Percentiles rank a stretch among this genome's conserved stretches.
Conservation (phyloP, 202 grass and related monocot species). For the Panicum hallii region DNA sequence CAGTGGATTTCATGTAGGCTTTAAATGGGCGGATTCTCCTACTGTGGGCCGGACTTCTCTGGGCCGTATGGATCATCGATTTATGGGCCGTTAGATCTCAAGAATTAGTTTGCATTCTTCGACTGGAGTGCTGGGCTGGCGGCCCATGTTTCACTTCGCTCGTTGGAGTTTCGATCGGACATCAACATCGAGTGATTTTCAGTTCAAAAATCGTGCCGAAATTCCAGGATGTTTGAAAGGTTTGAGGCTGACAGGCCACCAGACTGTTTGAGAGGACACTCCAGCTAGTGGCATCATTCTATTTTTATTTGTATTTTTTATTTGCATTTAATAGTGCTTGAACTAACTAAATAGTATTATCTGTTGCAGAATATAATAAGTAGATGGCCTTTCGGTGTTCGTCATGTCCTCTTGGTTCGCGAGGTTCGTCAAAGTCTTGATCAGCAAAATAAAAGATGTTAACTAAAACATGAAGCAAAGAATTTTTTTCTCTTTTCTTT, state of each 20-base stretch:
- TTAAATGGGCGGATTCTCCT: neutral
- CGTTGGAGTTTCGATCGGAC: neutral
- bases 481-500: neutral
- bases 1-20: neutral
- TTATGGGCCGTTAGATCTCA: neutral
- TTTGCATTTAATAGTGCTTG: neutral
- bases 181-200: neutral
- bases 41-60: neutral
- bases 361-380: neutral
- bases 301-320: neutral
- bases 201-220: neutral
- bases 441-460: neutral
- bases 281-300: neutral
- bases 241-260: neutral
- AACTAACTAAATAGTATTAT: neutral
- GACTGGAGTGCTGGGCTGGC: neutral
- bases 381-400: neutral
- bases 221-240: neutral
- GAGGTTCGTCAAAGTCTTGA: neutral
- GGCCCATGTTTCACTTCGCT: neutral
- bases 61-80: neutral
- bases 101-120: neutral
- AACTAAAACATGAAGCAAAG: neutral
- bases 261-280: neutral
- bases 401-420: neutral